phyloP scores from a whole-genome alignment of 129 eudicot species.

The Daucus carota region DH1_v3.0 NC_030381.2:39151001-39151500 shows the following conservation, averaged over 20 bases:
- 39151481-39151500: too few relatives aligned
- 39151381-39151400: too few relatives aligned
- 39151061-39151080: not conserved
- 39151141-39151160: not conserved
- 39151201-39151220: too few relatives aligned
- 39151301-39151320: too few relatives aligned
- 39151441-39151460: too few relatives aligned
- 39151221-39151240: not conserved
- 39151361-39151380: too few relatives aligned
- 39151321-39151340: too few relatives aligned
- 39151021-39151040: constrained; percentile 93
- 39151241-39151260: not conserved
- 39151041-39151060: constrained; percentile 48
- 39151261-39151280: not conserved
- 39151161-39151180: not conserved
- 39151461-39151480: too few relatives aligned
- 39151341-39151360: too few relatives aligned
- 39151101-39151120: not conserved
- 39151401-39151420: too few relatives aligned
- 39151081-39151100: not conserved
- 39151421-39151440: too few relatives aligned
- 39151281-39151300: too few relatives aligned
- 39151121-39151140: not conserved
- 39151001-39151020: constrained; percentile 82
- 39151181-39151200: not conserved